Conservation (phyloP, 2,329 filamentous ascomycete genomes). For the Penicillium concentricum region DNA sequence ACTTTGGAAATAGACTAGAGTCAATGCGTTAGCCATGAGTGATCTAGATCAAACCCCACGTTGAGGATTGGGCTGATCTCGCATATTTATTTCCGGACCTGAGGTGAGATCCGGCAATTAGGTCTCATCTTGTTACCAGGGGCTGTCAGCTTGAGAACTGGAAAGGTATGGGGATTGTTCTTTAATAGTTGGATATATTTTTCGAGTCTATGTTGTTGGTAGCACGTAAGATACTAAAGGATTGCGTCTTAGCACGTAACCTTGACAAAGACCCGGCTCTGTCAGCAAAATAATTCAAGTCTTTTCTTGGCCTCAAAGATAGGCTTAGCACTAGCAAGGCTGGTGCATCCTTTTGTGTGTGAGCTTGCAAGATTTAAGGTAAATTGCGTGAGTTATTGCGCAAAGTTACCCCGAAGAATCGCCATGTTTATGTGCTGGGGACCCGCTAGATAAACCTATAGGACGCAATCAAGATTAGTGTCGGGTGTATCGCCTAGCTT, state of each 20-base stretch:
- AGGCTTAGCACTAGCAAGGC: background rate
- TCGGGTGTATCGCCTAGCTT: background rate
- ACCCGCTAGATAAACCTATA: background rate
- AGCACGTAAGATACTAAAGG: background rate
- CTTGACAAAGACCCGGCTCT: background rate
- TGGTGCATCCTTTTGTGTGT: too few relatives aligned
- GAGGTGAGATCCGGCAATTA: background rate
- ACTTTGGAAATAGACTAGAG: background rate
- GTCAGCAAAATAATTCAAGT: background rate
- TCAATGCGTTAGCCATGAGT: too few relatives aligned
- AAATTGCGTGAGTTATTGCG: background rate
- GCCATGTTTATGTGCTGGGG: background rate
- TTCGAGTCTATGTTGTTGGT: constrained; percentile 7
- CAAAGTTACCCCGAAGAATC: background rate
- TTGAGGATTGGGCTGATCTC: background rate
- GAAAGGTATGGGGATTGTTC: background rate
- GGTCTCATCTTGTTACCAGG: background rate
- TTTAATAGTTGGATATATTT: background rate
- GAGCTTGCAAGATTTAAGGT: background rate
- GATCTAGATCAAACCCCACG: background rate
- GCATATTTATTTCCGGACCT: background rate
- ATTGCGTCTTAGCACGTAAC: constrained; percentile 7
- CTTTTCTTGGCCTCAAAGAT: background rate
- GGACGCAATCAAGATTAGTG: background rate
- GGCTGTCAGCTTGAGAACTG: background rate